Evolutionary conservation across 1,284 basidiomycete species (phyloP).

Genomic region (Heliocybe sulcata): DNA sequence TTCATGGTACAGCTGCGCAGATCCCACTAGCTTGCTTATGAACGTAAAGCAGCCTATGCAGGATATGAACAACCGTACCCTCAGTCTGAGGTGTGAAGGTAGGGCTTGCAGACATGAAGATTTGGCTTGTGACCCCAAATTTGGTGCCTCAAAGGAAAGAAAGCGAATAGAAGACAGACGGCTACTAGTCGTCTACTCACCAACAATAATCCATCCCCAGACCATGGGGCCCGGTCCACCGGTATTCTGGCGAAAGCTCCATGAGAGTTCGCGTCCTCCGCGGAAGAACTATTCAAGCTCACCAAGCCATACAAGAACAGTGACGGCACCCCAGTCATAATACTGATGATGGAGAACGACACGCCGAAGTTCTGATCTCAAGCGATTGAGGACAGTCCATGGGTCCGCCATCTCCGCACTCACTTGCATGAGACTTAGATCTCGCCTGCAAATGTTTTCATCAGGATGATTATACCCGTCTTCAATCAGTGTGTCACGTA

Average conservation of each 20-base stretch:
- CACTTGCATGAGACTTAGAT: conserved; percentile 54
- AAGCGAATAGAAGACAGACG: too few relatives aligned
- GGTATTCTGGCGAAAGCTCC: conserved; percentile 42
- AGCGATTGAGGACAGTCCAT: not conserved
- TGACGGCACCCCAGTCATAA: conserved; percentile 63
- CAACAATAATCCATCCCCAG: conserved; percentile 66
- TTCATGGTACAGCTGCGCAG: too few relatives aligned
- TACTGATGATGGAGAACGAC: conserved; percentile 70
- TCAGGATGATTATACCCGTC: not conserved
- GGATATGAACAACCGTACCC: too few relatives aligned
- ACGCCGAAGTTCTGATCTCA: conserved; percentile 55
- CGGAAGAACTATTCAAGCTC: conserved; percentile 15
- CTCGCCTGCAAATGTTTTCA: conserved; percentile 34
- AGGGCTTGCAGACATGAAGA: too few relatives aligned
- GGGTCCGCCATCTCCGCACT: too few relatives aligned
- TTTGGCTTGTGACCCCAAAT: too few relatives aligned
- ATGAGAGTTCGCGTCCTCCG: not conserved
- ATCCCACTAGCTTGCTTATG: too few relatives aligned
- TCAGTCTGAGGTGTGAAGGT: too few relatives aligned
- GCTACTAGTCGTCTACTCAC: conserved; percentile 33
- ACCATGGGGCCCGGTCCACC: conserved; percentile 72
- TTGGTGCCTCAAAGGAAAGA: too few relatives aligned
- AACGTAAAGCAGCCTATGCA: too few relatives aligned
- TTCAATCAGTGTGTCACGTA: conserved; percentile 21
- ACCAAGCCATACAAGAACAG: conserved; percentile 63